Evolutionary conservation across 371 early-diverging fungal species (phyloP), one percentile per base, ranked within the genome.

Genomic region (Rhizopus microsporus): DNA sequence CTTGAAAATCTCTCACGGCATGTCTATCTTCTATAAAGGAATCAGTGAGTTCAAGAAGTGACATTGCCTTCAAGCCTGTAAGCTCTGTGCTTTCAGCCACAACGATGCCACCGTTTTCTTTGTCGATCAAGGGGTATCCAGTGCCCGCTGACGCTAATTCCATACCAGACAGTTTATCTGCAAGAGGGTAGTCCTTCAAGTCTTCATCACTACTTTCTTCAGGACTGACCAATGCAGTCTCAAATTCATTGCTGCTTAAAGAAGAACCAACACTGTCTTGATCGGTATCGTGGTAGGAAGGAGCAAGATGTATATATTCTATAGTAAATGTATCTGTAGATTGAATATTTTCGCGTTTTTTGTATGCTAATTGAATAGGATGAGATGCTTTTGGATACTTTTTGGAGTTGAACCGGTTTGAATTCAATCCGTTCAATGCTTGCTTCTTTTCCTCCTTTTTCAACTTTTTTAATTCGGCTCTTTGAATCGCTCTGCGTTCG

Each of bases 361-460:
- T 13, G 30, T 34, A 23, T 35, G 17, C 33, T 17, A 17, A 31
- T 10, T 23, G 23, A 23, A 23, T 23, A 23, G 17, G 43, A 33
- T 32, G 44, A 29, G 42, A 40, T 12, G 44, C 23, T 17, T 54
- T 54, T 15, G 16, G 38, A 38, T n/a, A 31, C 32, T 56, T 56
- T 15, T 56, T 56, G 10, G 57, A 32, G 8, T 56, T 56, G 33
- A 56, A 56, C 15, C 38, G 16, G 31, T n/a, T 17, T n/a, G 30
- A 32, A 31, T 56, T 31, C 5, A 38, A 13, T 13, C 37, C 40
- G 17, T 39, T 47, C 45, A 48, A 48, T 29, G n/a, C 37, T 3
- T 31, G 7, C 16, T 40, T 56, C 31, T 56, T 56, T 35, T 38
- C 33, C 23, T 49, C 49, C 42, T 42, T 42, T 38, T 48, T 56